Evolutionary conservation across 306 rosid genomes (phyloP).

Genomic region (Trifolium dubium): DNA sequence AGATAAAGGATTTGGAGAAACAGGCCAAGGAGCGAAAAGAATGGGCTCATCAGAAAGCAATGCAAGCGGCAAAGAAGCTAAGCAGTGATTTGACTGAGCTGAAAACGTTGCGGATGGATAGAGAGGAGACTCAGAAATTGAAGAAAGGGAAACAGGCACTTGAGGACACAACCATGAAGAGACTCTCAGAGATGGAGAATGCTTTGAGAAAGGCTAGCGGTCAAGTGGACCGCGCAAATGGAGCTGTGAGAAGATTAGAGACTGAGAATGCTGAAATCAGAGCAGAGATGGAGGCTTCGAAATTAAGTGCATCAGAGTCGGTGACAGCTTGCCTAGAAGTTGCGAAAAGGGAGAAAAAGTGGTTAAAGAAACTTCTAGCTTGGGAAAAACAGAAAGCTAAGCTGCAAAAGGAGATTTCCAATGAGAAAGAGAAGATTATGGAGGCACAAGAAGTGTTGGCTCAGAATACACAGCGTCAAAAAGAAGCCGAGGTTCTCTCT

Average conservation of each 20-base stretch:
- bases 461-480: conserved; percentile 62
- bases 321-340: conserved; percentile 79
- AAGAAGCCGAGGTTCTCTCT: conserved; percentile 80
- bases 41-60: conserved; percentile 95
- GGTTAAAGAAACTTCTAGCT: conserved; percentile 77
- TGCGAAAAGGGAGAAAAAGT: conserved; percentile 89
- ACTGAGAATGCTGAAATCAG: conserved; percentile 90
- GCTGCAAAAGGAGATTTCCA: conserved; percentile 75
- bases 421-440: conserved; percentile 70
- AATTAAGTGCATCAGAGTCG: conserved; percentile 93
- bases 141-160: conserved; percentile 87
- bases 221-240: conserved; percentile 93
- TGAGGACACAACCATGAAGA: conserved; percentile 91
- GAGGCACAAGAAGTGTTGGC: conserved; percentile 61
- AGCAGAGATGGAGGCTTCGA: conserved; percentile 99
- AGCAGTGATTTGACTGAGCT: conserved; percentile 86
- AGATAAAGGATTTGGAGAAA: conserved; percentile 85
- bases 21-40: conserved; percentile 87
- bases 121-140: conserved; percentile 91
- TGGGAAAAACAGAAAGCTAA: conserved; percentile 95
- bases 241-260: conserved; percentile 83
- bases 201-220: conserved; percentile 91
- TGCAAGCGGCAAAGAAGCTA: conserved; percentile 93
- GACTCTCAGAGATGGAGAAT: conserved; percentile 92
- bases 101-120: conserved; percentile 82